Base-by-base conservation (phyloP, 1,139 yeast species). In the Hemisphaericaspora xylofermentans region DNA sequence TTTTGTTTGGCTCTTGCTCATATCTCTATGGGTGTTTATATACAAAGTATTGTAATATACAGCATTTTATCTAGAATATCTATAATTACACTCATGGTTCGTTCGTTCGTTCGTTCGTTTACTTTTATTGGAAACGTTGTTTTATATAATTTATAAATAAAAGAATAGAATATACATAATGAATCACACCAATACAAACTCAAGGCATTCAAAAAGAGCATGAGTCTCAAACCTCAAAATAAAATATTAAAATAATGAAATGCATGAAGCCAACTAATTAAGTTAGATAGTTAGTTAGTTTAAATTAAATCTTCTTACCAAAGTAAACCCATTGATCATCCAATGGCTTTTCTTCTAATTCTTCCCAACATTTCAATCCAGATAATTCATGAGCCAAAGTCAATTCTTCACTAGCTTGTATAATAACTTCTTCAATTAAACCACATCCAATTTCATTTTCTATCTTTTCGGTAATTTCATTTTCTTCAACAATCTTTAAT, bases 381-480 rank as follows among this genome's bases (percentile, higher is more conserved):
- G 84, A 82, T 71, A 88, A 69, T 60, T 82, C 78, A 54, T 78
- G 69, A 41, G 88, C 84, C 60, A 88, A 74, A 39, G 71, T 76
- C 53, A 80, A 77, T 66, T 88, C 96, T 46, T 87, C 95, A 52
- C 83, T 79, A 13, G 96, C 96, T 67, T 88, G 95, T 46, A 86
- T 72, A 44, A 88, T 63, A 43, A 88, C 67, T 68, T 88, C 96
- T 66, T 88, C 96, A 50, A 88, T 83, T 52, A 88, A 76, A 2
- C 96, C 96, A 50, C 84, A 80, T 15, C 95, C 95, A 50, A 88
- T 84, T 60, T 81, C 69, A 48, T 70, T 66, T 67, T 88, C 96
- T 54, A 88, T 85, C 52, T 74, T 78, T 57, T 78, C 86, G 36
- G 76, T 68, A 45, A 82, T 78, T 51, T 82, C 88, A 47, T 78